phyloP scores from a whole-genome alignment of 116 monocot genomes.

The Trichopus zeylanicus region DNA sequence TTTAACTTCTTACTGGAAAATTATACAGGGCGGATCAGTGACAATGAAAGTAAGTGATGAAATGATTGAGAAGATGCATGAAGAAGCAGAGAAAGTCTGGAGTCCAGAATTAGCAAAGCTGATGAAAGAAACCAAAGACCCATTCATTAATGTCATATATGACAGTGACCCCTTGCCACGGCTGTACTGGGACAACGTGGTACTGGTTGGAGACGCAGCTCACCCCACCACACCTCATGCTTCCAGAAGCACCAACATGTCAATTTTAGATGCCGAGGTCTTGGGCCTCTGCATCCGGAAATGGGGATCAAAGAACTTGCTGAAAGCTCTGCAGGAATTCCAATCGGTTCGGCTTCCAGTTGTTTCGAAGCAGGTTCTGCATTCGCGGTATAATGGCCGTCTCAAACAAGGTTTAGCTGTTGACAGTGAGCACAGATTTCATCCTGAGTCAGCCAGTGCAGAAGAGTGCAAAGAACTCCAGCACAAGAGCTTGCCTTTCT shows the following conservation, averaged over 20 bases:
- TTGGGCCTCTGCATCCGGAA: conserved; percentile 43
- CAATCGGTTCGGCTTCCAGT: conserved; percentile 45
- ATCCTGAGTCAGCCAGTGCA: conserved; percentile 13
- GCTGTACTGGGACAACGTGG: too few species aligned
- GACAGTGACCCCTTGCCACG: conserved; percentile 58
- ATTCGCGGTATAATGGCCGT: conserved; percentile 36
- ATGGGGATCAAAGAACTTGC: conserved; percentile 25
- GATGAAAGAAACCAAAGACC: conserved; percentile 53
- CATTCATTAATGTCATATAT: conserved; percentile 77
- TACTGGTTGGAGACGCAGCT: too few species aligned
- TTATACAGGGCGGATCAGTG: conserved; percentile 51
- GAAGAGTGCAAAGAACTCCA: conserved; percentile 18
- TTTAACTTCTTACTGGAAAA: too few species aligned
- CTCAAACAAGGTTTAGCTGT: conserved; percentile 51
- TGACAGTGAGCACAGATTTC: conserved; percentile 11
- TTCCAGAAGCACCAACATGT: conserved; percentile 82
- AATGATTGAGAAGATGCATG: conserved; percentile 45
- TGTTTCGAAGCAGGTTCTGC: conserved; percentile 52
- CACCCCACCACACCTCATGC: conserved; percentile 37
- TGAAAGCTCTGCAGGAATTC: conserved; percentile 40
- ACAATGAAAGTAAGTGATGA: conserved; percentile 41
- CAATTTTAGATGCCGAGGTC: conserved; percentile 48
- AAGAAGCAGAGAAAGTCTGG: conserved; percentile 46
- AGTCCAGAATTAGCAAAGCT: conserved; percentile 40
- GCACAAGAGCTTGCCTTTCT: conserved; percentile 68